Conservation (phyloP, 2,329 filamentous ascomycete genomes). For the Fusarium chlamydosporum region DNA sequence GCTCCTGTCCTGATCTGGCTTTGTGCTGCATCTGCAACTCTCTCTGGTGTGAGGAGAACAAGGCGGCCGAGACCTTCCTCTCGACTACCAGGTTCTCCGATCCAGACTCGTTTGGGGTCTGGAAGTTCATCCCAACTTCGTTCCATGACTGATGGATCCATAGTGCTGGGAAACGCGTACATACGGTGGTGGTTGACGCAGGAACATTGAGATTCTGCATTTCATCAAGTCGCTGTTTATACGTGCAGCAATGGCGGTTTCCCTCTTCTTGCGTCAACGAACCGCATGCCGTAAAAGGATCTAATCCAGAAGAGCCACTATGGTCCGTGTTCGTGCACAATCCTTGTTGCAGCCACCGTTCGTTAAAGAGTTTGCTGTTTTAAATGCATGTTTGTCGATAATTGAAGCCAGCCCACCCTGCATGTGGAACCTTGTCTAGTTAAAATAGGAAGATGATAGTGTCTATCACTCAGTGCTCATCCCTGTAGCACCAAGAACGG, state of each 20-base stretch:
- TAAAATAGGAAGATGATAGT: constrained; percentile 5
- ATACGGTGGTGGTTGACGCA: background rate
- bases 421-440: background rate
- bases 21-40: constrained; percentile 61
- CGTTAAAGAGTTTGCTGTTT: background rate
- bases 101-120: constrained; percentile 64
- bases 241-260: constrained; percentile 1
- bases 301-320: background rate
- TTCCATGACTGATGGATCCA: constrained; percentile 38
- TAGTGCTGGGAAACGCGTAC: background rate
- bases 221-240: constrained; percentile 16
- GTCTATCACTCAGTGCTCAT: constrained; percentile 7
- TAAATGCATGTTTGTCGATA: background rate
- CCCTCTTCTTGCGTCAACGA: background rate
- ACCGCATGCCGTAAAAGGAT: background rate
- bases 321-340: background rate
- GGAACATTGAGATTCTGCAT: background rate
- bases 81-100: constrained; percentile 59
- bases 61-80: constrained; percentile 68
- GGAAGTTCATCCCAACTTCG: constrained; percentile 55
- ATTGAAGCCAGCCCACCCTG: background rate
- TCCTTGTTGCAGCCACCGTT: background rate
- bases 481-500: background rate
- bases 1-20: constrained; percentile 66
- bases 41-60: constrained; percentile 66